Percentiles rank a stretch among this genome's conserved stretches.
phyloP scores from a whole-genome alignment of 2,329 filamentous ascomycete genomes.

The Xylariaceae sp. region DNA sequence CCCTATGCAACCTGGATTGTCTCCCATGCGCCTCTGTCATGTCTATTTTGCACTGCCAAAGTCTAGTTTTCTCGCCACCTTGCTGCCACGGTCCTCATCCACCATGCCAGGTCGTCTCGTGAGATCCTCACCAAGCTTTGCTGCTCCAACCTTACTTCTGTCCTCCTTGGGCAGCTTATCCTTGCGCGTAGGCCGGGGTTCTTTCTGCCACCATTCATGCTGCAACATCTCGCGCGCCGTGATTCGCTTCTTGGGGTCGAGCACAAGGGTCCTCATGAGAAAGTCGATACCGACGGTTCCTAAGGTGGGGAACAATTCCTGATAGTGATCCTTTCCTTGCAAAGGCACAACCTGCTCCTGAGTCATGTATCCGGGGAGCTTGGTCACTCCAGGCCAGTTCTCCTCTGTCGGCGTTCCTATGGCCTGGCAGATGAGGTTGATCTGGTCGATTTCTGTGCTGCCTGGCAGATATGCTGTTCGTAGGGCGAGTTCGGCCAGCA shows the following conservation, averaged over 20 bases:
- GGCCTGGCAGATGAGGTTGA: slow-evolving; percentile 77
- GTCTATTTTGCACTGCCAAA: slow-evolving; percentile 56
- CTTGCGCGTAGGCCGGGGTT: slow-evolving; percentile 79
- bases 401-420: slow-evolving; percentile 91
- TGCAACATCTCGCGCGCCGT: slow-evolving; percentile 74
- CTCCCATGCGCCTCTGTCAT: slow-evolving; percentile 2
- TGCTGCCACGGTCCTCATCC: slow-evolving; percentile 66
- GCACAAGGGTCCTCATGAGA: slow-evolving; percentile 76
- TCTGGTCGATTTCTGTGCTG: slow-evolving; percentile 81
- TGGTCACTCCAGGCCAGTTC: slow-evolving; percentile 89
- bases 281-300: slow-evolving; percentile 83
- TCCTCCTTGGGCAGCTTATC: slow-evolving; percentile 74
- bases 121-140: slow-evolving; percentile 78
- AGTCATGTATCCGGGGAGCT: slow-evolving; percentile 76
- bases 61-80: slow-evolving; percentile 79
- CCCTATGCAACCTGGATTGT: slow-evolving; percentile 8
- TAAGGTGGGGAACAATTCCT: slow-evolving; percentile 73
- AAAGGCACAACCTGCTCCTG: slow-evolving; percentile 59
- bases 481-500: slow-evolving; percentile 87
- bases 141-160: slow-evolving; percentile 54
- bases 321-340: slow-evolving; percentile 69
- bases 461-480: slow-evolving; percentile 81
- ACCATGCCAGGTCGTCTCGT: slow-evolving; percentile 72
- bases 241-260: slow-evolving; percentile 84
- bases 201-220: slow-evolving; percentile 82